Base-by-base conservation (phyloP, 768 basidiomycete species). In the Hydnomerulius pinastri region DNA sequence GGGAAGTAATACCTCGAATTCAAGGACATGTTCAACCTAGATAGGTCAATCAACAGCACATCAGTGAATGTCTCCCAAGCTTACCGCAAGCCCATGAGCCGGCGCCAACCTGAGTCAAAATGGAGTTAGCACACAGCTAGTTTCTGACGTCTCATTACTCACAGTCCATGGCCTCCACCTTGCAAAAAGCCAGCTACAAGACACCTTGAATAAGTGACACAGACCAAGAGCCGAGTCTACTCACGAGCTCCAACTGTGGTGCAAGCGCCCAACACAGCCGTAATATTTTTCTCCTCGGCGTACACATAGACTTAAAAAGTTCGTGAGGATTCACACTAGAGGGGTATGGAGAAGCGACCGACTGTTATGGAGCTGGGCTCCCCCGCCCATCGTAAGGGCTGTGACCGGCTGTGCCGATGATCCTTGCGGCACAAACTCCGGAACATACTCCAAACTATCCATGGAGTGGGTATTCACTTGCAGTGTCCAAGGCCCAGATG, bases 1-100 rank as follows among this genome's bases (percentile, higher is more conserved):
- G 27, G 25, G 15, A 25, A 28, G 13, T 9, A 5, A 21, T 25
- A 58, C 60, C 35, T 61, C 53, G 49, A 78, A 72, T 47, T 81
- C 67, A n/a, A 80, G 55, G 20, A 73, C 71, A 32, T 77, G 74
- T 59, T 78, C 79, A 15, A 52, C 76, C 78, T 76, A 39, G 33
- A 25, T 32, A 9, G 15, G 12, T 53, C 0, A 48, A 43, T 6
- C 18, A 33, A 2, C 4, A 41, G 17, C 13, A 39, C 17, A 27
- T 2, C 10, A 13, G 42, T n/a, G 7, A 43, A 30, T 46, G 9
- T 25, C n/a, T 24, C 12, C 0, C 10, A 42, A 17, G 6, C 43
- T 43, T 21, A 43, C 58, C 68, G 73, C 73, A 20, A 78, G 67
- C 2, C 77, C 77, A 51, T 68, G 66, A 12, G 46, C 51, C 3